Conservation (phyloP, 345 rosid genomes). For the Jatropha curcas region DNA sequence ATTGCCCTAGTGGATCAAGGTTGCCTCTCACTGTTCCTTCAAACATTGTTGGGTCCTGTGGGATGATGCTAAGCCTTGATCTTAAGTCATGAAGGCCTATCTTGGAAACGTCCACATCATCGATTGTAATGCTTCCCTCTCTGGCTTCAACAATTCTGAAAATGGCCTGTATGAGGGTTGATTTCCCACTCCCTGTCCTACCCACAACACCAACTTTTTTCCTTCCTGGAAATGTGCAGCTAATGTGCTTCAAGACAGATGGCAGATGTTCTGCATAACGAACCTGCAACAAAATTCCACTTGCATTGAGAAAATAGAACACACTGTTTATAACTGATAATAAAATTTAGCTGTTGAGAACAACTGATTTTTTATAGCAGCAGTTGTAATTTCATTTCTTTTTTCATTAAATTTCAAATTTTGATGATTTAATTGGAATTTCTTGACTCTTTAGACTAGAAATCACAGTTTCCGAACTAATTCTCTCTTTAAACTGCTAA, state of each 20-base stretch:
- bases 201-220: conserved; percentile 92
- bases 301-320: neutral
- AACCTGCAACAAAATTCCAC: conserved; percentile 46
- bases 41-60: conserved; percentile 93
- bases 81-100: conserved; percentile 89
- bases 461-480: neutral
- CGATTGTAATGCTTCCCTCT: conserved; percentile 82
- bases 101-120: conserved; percentile 66
- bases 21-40: conserved; percentile 90
- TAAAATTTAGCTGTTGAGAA: neutral
- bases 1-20: conserved; percentile 73
- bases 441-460: neutral
- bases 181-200: conserved; percentile 96
- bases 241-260: conserved; percentile 70
- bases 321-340: neutral
- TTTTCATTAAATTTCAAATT: neutral
- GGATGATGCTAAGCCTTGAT: conserved; percentile 89
- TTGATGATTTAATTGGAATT: neutral
- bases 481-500: neutral
- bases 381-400: neutral
- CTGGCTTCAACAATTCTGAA: conserved; percentile 87
- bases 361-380: neutral
- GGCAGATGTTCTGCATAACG: conserved; percentile 95
- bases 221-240: conserved; percentile 78
- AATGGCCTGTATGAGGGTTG: conserved; percentile 84